Evolutionary conservation across 768 basidiomycete genomes (phyloP), one percentile per base, ranked within the genome.

Genomic region (Scleroderma citrinum): DNA sequence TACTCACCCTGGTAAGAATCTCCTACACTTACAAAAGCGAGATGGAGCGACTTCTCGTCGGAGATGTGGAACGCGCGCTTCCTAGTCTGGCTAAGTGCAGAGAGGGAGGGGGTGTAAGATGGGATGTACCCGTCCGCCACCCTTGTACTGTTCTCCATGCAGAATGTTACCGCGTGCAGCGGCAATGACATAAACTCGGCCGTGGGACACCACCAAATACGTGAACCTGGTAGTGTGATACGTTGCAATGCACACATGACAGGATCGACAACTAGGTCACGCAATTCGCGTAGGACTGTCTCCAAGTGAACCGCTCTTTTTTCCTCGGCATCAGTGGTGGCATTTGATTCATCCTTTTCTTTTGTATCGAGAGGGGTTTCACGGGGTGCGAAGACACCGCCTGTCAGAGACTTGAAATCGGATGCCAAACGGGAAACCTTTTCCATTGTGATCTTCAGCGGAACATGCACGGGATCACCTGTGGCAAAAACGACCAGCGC

Each of bases 121-220:
- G 63, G 67, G 30, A 69, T 45, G 38, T 57, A 67, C 19, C 57
- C 3, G 40, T 65, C 59, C 2, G 56, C 55, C n/a, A 69, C 30
- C 20, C 59, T 57, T 3, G 20, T 13, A 31, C 51, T 36, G 5
- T 50, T 46, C 37, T 38, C 44, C 29, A 48, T 56, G 46, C 53
- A 59, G 7, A 50, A 49, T 19, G 55, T 48, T 7, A 64, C 62
- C 4, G 66, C 64, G 38, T 67, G 67, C 24, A 69, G 44, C 3
- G 67, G 67, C 38, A 67, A 51, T 8, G 50, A 49, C 5, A 56
- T 56, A 24, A 67, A 57, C 8, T 12, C 16, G 1, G 53, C 53
- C 0, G 59, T 64, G 11, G 65, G 65, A 38, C 62, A 67, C 65
- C 65, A 66, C 65, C 65, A 66, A 7, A 56, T 52, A 5, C 57